Evolutionary conservation across 768 basidiomycete genomes (phyloP).

Genomic region (Agaricus blazei): DNA sequence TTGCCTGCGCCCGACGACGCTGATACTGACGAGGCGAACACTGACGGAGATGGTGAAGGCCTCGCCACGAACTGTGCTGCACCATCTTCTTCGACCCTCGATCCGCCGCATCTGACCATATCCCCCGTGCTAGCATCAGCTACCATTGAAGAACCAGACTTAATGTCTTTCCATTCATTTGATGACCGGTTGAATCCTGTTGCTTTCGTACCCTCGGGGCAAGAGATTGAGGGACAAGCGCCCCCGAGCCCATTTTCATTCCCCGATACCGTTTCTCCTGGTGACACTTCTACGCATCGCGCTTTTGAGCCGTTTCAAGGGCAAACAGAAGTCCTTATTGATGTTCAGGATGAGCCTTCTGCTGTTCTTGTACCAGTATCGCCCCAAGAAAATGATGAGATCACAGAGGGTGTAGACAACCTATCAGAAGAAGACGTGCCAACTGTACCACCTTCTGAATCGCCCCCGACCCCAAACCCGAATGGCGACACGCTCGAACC

Average conservation of each 20-base stretch:
- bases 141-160: slow-evolving; percentile 9
- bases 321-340: not conserved
- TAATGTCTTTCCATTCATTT: slow-evolving; percentile 35
- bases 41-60: not conserved
- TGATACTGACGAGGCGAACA: not conserved
- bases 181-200: slow-evolving; percentile 1
- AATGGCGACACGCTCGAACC: not conserved
- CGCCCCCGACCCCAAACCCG: not conserved
- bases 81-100: not conserved
- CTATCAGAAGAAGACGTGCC: not conserved
- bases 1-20: slow-evolving; percentile 2
- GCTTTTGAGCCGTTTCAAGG: not conserved
- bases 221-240: not conserved
- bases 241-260: slow-evolving; percentile 9
- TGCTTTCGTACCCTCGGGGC: not conserved
- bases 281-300: not conserved
- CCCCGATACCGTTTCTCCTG: not conserved
- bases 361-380: not conserved
- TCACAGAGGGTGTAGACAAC: not conserved
- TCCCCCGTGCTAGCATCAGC: slow-evolving; percentile 8
- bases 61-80: not conserved
- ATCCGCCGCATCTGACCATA: not conserved
- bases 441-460: not conserved
- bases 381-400: not conserved
- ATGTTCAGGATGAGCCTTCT: not conserved